Conservation (phyloP, 2,329 filamentous ascomycete genomes). For the Scedosporium apiospermum region DNA sequence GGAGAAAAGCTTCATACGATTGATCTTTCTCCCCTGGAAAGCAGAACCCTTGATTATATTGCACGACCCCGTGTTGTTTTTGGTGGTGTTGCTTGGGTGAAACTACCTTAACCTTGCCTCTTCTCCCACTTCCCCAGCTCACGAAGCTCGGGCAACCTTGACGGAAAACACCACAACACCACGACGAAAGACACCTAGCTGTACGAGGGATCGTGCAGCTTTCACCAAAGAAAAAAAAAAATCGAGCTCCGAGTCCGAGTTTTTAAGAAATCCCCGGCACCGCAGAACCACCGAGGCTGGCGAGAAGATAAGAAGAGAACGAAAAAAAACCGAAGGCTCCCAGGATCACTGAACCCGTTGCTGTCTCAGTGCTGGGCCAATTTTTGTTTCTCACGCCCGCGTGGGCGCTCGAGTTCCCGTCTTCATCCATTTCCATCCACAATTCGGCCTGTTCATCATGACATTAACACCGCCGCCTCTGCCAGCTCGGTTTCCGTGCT, state of each 20-base stretch:
- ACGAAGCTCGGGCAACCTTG: neutral
- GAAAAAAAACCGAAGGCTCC: too few relatives aligned
- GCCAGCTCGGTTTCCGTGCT: conserved; percentile 77
- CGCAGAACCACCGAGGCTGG: too few relatives aligned
- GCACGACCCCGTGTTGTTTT: neutral
- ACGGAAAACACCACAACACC: neutral
- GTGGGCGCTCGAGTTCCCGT: neutral
- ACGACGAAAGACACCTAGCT: neutral
- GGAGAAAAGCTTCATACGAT: too few relatives aligned
- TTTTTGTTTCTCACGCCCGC: neutral
- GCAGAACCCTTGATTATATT: neutral
- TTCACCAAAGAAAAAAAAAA: too few relatives aligned
- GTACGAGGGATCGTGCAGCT: too few relatives aligned
- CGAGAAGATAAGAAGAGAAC: too few relatives aligned
- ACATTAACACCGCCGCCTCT: conserved; percentile 48
- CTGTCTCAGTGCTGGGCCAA: neutral
- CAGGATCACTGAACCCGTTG: too few relatives aligned
- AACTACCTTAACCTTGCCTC: neutral
- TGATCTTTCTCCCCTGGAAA: too few relatives aligned
- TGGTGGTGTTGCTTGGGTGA: neutral
- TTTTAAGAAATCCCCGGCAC: too few relatives aligned
- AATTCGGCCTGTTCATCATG: conserved; percentile 19
- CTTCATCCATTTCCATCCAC: neutral
- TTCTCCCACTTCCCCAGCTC: neutral
- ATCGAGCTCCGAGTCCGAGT: too few relatives aligned